Conservation (phyloP, 2,329 filamentous ascomycete genomes). For the Pleoardoris graminearum region DNA sequence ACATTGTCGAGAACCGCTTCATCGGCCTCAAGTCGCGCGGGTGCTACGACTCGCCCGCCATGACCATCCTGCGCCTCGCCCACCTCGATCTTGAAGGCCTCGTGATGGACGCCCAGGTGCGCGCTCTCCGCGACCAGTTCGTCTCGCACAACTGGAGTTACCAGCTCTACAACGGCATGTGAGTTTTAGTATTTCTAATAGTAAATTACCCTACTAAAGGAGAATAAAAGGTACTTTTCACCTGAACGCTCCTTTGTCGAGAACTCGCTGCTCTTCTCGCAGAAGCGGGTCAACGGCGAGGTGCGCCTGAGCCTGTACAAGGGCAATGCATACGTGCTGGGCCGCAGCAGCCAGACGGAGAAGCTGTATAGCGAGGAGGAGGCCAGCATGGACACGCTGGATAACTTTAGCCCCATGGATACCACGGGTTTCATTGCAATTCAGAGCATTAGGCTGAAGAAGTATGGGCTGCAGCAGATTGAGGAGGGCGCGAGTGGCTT, state of each 20-base stretch:
- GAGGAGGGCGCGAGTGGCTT: conserved; percentile 34
- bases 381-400: conserved; percentile 71
- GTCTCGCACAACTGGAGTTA: conserved; percentile 57
- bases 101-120: conserved; percentile 69
- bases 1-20: conserved; percentile 82
- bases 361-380: conserved; percentile 71
- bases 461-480: conserved; percentile 44
- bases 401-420: conserved; percentile 67
- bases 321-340: conserved; percentile 64
- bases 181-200: too few species aligned
- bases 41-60: conserved; percentile 67
- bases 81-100: conserved; percentile 68
- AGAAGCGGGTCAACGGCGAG: conserved; percentile 48
- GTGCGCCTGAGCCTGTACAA: conserved; percentile 69
- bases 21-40: conserved; percentile 79
- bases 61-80: conserved; percentile 56
- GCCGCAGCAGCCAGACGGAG: conserved; percentile 65
- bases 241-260: conserved; percentile 73
- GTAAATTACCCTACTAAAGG: too few species aligned
- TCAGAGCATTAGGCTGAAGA: conserved; percentile 62
- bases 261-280: conserved; percentile 53
- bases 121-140: conserved; percentile 71
- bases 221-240: too few species aligned
- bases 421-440: conserved; percentile 72
- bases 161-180: conserved; percentile 63